phyloP scores from a whole-genome alignment of 352 stramenopile species.

The Globisporangium splendens region DNA sequence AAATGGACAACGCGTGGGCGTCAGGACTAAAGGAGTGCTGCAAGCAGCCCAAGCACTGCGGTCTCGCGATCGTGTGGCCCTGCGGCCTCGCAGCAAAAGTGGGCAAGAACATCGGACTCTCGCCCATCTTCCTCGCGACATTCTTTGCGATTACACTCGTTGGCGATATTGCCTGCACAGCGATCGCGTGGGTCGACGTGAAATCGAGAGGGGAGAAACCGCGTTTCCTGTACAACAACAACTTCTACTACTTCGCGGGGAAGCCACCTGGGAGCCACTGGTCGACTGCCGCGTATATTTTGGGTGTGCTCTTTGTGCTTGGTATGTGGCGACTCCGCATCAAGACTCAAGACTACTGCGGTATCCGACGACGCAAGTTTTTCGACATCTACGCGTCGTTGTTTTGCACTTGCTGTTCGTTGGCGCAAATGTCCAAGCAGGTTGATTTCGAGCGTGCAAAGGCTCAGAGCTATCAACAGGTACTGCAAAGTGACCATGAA shows the following conservation, averaged over 20 bases:
- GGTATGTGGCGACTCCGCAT: not conserved
- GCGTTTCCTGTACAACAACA: not conserved
- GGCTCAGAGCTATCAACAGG: not conserved
- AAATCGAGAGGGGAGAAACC: not conserved
- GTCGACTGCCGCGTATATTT: conserved; percentile 3
- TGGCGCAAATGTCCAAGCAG: conserved; percentile 12
- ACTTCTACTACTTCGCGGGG: not conserved
- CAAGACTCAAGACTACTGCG: not conserved
- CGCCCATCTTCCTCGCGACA: not conserved
- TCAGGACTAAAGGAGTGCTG: conserved; percentile 1
- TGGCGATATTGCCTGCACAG: not conserved
- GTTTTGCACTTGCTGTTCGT: conserved; percentile 5
- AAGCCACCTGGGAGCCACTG: not conserved
- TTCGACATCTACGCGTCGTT: conserved; percentile 8
- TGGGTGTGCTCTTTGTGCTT: not conserved
- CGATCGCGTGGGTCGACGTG: conserved; percentile 4
- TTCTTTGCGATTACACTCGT: conserved; percentile 8
- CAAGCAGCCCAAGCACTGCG: conserved; percentile 2
- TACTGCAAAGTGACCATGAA: not conserved
- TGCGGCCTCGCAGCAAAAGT: not conserved
- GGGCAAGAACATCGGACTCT: not conserved
- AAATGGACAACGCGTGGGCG: not conserved
- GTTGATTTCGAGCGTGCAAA: not conserved
- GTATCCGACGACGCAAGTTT: not conserved
- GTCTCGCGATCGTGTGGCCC: not conserved